phyloP scores from a whole-genome alignment of 768 basidiomycete genomes.

The Leccinum variicolor region DNA sequence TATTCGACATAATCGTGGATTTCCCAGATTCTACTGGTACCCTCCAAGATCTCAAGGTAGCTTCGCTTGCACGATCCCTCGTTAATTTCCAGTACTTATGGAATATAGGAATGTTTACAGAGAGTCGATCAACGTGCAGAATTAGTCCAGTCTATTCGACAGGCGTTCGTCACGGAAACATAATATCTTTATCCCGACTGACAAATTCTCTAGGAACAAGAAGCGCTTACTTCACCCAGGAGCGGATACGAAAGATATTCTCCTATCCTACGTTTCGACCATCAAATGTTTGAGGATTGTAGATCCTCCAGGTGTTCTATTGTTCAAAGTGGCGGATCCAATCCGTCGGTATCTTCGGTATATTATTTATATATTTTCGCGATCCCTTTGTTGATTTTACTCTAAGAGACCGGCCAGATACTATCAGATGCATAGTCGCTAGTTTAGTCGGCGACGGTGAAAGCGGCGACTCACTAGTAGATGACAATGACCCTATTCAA shows the following conservation, averaged over 20 bases:
- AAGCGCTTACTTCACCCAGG: constrained; percentile 93
- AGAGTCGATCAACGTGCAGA: constrained; percentile 77
- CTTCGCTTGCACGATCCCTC: background rate
- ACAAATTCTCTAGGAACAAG: constrained; percentile 53
- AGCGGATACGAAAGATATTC: constrained; percentile 88
- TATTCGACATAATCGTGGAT: constrained; percentile 96
- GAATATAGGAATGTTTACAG: constrained; percentile 64
- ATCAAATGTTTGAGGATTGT: constrained; percentile 88
- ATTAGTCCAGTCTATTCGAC: constrained; percentile 73
- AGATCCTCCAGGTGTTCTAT: constrained; percentile 88
- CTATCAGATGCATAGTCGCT: constrained; percentile 90
- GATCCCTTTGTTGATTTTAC: background rate
- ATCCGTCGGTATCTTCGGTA: constrained; percentile 87
- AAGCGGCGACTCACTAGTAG: constrained; percentile 75
- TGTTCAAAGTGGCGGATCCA: constrained; percentile 92
- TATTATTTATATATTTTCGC: background rate
- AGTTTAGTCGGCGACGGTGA: constrained; percentile 86
- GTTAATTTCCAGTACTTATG: background rate
- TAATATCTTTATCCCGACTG: constrained; percentile 1
- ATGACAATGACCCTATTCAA: constrained; percentile 79
- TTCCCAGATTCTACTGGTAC: constrained; percentile 86
- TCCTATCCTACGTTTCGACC: constrained; percentile 86
- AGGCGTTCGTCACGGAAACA: constrained; percentile 50
- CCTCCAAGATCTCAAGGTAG: constrained; percentile 79
- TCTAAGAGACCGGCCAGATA: constrained; percentile 79